Evolutionary conservation across 75 land plant genomes (phyloP).

Genomic region (Selaginella tamariscina): DNA sequence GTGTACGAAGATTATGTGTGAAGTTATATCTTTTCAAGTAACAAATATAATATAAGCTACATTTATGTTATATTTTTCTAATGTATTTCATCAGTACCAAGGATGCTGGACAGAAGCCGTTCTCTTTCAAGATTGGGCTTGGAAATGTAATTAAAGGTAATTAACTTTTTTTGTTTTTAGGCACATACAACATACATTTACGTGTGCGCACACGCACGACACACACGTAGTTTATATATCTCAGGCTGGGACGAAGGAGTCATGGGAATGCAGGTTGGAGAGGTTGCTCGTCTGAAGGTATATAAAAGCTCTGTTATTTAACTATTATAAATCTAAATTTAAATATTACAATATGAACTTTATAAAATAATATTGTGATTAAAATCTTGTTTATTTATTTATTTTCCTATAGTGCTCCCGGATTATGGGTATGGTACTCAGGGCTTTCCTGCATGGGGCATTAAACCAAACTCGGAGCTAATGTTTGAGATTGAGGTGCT

Average conservation of each 20-base stretch:
- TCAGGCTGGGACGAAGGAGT: slow-evolving; percentile 98
- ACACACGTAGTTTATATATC: too few species aligned
- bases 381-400: too few species aligned
- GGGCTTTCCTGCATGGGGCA: slow-evolving; percentile 91
- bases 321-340: too few species aligned
- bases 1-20: too few species aligned
- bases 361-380: too few species aligned
- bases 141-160: slow-evolving; percentile 90
- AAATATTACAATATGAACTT: too few species aligned
- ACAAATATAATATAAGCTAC: too few species aligned
- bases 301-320: not conserved
- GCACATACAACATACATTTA: not conserved
- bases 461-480: slow-evolving; percentile 75
- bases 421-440: slow-evolving; percentile 87
- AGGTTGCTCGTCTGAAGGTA: slow-evolving; percentile 39
- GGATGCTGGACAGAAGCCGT: slow-evolving; percentile 89
- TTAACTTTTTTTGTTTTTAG: not conserved
- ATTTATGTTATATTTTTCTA: not conserved
- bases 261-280: slow-evolving; percentile 77
- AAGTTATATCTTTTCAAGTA: too few species aligned
- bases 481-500: slow-evolving; percentile 89
- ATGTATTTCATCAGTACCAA: slow-evolving; percentile 53
- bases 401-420: slow-evolving; percentile 68
- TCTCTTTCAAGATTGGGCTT: slow-evolving; percentile 66
- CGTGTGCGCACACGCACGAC: too few species aligned